phyloP scores from a whole-genome alignment of 1,284 basidiomycete species.

The Leccinum olivaceoglutinosum region DNA sequence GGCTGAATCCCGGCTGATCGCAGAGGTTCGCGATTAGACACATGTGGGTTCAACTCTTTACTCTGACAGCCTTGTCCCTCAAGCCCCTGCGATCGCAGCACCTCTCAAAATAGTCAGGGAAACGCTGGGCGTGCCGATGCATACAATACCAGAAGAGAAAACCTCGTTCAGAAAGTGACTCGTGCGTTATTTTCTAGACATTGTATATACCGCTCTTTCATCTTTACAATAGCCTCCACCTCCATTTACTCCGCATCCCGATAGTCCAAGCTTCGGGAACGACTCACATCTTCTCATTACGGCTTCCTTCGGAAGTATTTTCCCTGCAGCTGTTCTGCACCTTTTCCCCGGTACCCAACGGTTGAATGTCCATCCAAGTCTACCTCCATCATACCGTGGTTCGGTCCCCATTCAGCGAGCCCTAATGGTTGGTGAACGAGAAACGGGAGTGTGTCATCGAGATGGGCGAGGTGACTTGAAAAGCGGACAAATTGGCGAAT shows the following conservation, averaged over 20 bases:
- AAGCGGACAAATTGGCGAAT: slow-evolving; percentile 34
- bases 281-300: slow-evolving; percentile 69
- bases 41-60: slow-evolving; percentile 18
- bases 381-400: slow-evolving; percentile 86
- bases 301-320: slow-evolving; percentile 88
- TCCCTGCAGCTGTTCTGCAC: slow-evolving; percentile 46
- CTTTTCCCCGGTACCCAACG: slow-evolving; percentile 57
- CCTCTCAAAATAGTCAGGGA: slow-evolving; percentile 34
- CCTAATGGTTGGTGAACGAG: slow-evolving; percentile 42
- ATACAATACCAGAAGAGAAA: slow-evolving; percentile 53
- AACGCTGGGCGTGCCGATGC: slow-evolving; percentile 43
- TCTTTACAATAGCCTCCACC: slow-evolving; percentile 29
- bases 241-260: slow-evolving; percentile 28
- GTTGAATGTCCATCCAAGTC: slow-evolving; percentile 92
- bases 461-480: slow-evolving; percentile 37
- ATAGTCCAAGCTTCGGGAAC: slow-evolving; percentile 14
- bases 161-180: slow-evolving; percentile 51
- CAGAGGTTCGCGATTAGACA: slow-evolving; percentile 26
- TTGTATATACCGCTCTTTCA: slow-evolving; percentile 12
- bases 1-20: slow-evolving; percentile 25
- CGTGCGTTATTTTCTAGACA: slow-evolving; percentile 31
- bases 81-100: slow-evolving; percentile 13
- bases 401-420: slow-evolving; percentile 91
- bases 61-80: slow-evolving; percentile 1
- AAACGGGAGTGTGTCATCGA: slow-evolving; percentile 56